Evolutionary conservation across 345 rosid species (phyloP), one percentile per base, ranked within the genome.

Genomic region (Gossypium sturtianum): DNA sequence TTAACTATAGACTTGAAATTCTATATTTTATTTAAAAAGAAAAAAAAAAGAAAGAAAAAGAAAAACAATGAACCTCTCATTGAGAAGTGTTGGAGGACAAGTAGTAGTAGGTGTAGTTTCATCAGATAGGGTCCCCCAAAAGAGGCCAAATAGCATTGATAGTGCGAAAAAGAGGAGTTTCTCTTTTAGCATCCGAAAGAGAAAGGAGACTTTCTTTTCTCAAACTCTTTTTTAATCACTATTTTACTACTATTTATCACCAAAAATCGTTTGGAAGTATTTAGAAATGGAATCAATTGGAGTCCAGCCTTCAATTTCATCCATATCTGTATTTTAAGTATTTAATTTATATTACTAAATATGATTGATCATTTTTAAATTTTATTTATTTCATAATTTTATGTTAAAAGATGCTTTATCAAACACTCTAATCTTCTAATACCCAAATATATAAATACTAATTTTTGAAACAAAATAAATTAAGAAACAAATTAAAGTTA

Each of bases 201-300:
- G 68, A 63, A 63, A 38, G 19, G 6, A 10, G 9, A 10, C 23
- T 43, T 65, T 3, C 71, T 47, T 45, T 67, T 47, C 29, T 12
- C 1, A 22, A 41, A 41, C 34, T 23, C 41, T 34, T 34, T 5
- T 34, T 34, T 34, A 34, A 4, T 34, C 38, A 34, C 38, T 34
- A 34, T 34, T 34, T 34, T 34, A 34, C 38, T 4, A 34, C 38
- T 34, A 4, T 34, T 34, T 10, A 16, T 69, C 22, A 10, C 22
- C 72, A 49, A 27, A 69, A 51, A 51, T 69, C 3, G 72, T 51
- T 69, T 69, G 59, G 59, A 27, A 56, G 15, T 69, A 51, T 27
- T 49, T 9, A 49, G 44, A 51, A 66, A 51, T 51, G 72, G 72
- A 69, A 69, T 69, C 72, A 66, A 45, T 43, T 66, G 70, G 16